Evolutionary conservation across 768 basidiomycete genomes (phyloP).

Genomic region (Pisolithus tinctorius): DNA sequence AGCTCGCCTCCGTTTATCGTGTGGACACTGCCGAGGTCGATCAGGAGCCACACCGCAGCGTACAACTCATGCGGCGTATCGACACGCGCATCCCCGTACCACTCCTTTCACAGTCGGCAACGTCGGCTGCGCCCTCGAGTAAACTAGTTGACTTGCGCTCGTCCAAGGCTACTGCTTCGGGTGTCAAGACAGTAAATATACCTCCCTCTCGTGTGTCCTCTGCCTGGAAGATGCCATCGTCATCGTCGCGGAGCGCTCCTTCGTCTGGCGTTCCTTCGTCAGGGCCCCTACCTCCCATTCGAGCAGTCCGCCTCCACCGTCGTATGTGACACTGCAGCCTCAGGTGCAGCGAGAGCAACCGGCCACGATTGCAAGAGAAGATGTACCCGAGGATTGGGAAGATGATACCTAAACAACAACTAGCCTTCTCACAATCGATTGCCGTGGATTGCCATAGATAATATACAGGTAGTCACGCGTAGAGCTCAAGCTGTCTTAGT

Average conservation of each 20-base stretch:
- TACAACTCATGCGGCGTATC: conserved; percentile 73
- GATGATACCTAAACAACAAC: conserved; percentile 32
- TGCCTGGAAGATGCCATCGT: not conserved
- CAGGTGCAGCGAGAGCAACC: conserved; percentile 10
- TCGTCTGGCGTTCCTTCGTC: not conserved
- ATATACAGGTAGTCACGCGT: no score
- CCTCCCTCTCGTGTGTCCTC: not conserved
- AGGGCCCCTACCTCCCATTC: not conserved
- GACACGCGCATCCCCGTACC: conserved; percentile 78
- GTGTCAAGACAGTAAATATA: conserved; percentile 12
- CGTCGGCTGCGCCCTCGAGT: conserved; percentile 37
- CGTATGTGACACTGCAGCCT: conserved; percentile 17
- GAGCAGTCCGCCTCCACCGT: not conserved
- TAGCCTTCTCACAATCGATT: no score
- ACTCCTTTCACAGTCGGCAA: conserved; percentile 48
- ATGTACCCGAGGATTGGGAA: conserved; percentile 52
- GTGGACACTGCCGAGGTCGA: conserved; percentile 86
- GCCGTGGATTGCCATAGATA: no score
- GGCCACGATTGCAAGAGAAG: conserved; percentile 3
- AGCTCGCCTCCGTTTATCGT: conserved; percentile 76
- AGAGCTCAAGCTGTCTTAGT: no score
- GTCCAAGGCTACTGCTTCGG: conserved; percentile 1
- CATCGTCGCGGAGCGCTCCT: not conserved
- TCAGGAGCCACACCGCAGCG: conserved; percentile 82
- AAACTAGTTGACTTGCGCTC: conserved; percentile 53